Percentiles rank a stretch among this genome's conserved stretches.
Conservation (phyloP, 1,284 basidiomycete species). For the Cutaneotrichosporon cavernicola region DNA sequence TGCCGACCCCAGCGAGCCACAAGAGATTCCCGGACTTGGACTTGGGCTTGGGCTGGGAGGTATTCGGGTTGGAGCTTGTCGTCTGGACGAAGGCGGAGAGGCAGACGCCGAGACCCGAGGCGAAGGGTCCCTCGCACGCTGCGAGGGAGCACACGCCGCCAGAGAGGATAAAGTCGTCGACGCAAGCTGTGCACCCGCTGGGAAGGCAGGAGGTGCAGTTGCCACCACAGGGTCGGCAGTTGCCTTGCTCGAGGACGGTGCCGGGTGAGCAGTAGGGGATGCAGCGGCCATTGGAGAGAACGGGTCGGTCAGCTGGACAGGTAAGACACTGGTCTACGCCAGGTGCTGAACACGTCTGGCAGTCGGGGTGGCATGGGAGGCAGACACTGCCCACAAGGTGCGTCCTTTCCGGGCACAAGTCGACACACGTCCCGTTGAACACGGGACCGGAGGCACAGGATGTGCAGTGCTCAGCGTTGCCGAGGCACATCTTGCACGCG, state of each 20-base stretch:
- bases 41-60: background rate
- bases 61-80: background rate
- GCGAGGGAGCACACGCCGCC: slow-evolving; percentile 44
- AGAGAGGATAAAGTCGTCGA: slow-evolving; percentile 34
- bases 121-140: slow-evolving; percentile 33
- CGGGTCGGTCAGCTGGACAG: slow-evolving; percentile 47
- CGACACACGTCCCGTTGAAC: slow-evolving; percentile 46
- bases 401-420: slow-evolving; percentile 45
- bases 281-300: slow-evolving; percentile 48
- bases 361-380: slow-evolving; percentile 50
- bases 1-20: background rate
- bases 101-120: slow-evolving; percentile 49
- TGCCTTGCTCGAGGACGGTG: slow-evolving; percentile 42
- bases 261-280: slow-evolving; percentile 42
- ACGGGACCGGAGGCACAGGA: slow-evolving; percentile 43
- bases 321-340: slow-evolving; percentile 36
- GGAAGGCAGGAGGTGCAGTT: slow-evolving; percentile 45
- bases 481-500: slow-evolving; percentile 48
- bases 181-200: slow-evolving; percentile 49
- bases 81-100: slow-evolving; percentile 40
- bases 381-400: slow-evolving; percentile 44
- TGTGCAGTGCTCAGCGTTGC: slow-evolving; percentile 43
- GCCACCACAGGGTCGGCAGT: slow-evolving; percentile 46
- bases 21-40: slow-evolving; percentile 17
- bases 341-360: slow-evolving; percentile 46